These are phyloP conservation scores for Geranium rotundifolium DNA, from an alignment of 345 rosid genomes.

Conservation along the genomic window DNA sequence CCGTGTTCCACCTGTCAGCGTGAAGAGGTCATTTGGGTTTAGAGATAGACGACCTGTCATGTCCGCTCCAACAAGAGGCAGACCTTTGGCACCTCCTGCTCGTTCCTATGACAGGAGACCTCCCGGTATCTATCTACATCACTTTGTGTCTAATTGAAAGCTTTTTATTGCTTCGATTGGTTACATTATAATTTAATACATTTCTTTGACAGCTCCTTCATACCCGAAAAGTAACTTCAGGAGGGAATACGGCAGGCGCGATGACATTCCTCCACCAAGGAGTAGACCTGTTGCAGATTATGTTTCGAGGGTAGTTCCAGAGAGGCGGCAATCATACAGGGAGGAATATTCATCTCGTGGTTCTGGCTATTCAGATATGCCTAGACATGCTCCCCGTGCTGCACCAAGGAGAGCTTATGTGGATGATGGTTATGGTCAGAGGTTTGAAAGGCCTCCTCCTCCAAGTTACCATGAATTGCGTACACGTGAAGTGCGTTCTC, in stretches of 20 bases:
- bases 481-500: constrained; percentile 61
- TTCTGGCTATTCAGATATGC: constrained; percentile 62
- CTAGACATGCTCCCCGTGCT: constrained; percentile 54
- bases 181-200: neutral
- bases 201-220: constrained; percentile 42
- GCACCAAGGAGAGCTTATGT: constrained; percentile 66
- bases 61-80: constrained; percentile 56
- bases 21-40: constrained; percentile 42
- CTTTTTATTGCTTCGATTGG: neutral
- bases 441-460: constrained; percentile 68
- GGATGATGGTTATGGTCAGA: constrained; percentile 66
- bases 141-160: neutral
- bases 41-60: constrained; percentile 69
- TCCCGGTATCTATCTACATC: constrained; percentile 39
- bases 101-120: constrained; percentile 83
- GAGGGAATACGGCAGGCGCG: constrained; percentile 73
- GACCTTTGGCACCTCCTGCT: constrained; percentile 60
- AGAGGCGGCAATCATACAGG: constrained; percentile 65
- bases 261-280: constrained; percentile 77
- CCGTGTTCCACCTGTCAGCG: constrained; percentile 43
- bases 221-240: constrained; percentile 64
- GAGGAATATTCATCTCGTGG: constrained; percentile 70
- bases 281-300: constrained; percentile 66
- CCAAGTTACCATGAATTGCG: constrained; percentile 65
- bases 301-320: constrained; percentile 58